phyloP scores from a whole-genome alignment of 352 stramenopile genomes.

The Phytophthora cryptogea region DNA sequence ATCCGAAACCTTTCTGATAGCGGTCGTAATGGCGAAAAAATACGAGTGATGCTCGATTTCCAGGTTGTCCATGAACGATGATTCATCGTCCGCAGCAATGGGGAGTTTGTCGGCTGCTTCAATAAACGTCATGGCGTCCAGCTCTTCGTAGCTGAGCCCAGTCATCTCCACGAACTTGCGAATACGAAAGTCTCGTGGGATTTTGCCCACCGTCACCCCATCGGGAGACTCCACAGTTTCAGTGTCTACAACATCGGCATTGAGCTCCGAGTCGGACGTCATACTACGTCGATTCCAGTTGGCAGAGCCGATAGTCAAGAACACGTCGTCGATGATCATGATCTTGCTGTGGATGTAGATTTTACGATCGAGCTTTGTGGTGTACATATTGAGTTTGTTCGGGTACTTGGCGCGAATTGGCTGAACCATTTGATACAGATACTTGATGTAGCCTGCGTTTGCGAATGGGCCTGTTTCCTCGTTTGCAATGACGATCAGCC shows the following conservation, averaged over 20 bases:
- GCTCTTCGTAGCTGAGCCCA: constrained; percentile 38
- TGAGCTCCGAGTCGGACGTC: constrained; percentile 62
- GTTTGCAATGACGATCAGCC: constrained; percentile 57
- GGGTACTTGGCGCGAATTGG: constrained; percentile 42
- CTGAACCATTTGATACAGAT: constrained; percentile 52
- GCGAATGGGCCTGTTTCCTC: constrained; percentile 27
- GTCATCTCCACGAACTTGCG: constrained; percentile 69
- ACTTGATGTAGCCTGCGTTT: constrained; percentile 48
- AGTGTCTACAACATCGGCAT: constrained; percentile 52
- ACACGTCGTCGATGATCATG: constrained; percentile 66
- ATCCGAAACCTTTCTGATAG: constrained; percentile 21
- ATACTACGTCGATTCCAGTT: constrained; percentile 60
- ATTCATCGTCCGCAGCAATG: constrained; percentile 18
- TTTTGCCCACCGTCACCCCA: constrained; percentile 37
- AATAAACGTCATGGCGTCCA: constrained; percentile 55
- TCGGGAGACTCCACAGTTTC: constrained; percentile 27
- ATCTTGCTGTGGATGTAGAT: constrained; percentile 67
- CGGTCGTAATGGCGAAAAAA: constrained; percentile 23
- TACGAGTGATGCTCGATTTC: constrained; percentile 23
- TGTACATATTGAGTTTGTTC: constrained; percentile 40
- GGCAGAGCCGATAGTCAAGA: constrained; percentile 53
- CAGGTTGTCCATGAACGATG: constrained; percentile 34
- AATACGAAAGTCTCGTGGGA: constrained; percentile 60
- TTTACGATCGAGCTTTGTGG: constrained; percentile 35
- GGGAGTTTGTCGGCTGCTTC: constrained; percentile 42